A percentile compares a stretch with the other conserved stretches of the same genome.
Conservation (phyloP, 208 protist species). For the Leishmania martiniquensis region DNA sequence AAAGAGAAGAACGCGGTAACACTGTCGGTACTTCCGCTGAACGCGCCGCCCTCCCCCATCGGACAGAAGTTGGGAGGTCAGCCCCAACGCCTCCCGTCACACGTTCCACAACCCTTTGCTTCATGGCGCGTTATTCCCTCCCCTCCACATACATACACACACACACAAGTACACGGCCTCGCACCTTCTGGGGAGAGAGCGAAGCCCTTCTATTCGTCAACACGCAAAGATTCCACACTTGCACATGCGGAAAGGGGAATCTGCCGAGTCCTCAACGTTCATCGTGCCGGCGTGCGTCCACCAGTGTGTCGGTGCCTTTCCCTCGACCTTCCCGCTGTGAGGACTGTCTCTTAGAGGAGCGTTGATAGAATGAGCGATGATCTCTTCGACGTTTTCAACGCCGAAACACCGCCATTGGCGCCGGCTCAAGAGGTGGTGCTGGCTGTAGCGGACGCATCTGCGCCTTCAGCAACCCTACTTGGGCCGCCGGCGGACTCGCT, state of each 20-base stretch:
- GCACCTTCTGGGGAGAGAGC: not conserved
- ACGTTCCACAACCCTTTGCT: too few relatives aligned
- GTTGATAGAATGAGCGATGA: slow-evolving; percentile 46
- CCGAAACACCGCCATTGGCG: not conserved
- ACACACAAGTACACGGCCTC: too few relatives aligned
- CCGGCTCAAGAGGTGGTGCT: not conserved
- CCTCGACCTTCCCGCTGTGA: not conserved
- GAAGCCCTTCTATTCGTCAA: not conserved
- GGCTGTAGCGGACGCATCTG: not conserved
- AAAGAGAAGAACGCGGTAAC: not conserved
- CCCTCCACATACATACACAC: too few relatives aligned
- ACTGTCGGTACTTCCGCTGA: too few relatives aligned
- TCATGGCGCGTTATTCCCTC: too few relatives aligned
- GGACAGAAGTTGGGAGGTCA: not conserved
- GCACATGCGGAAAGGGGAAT: not conserved
- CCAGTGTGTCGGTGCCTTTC: not conserved
- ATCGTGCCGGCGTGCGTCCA: not conserved
- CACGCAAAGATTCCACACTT: not conserved
- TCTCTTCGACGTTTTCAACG: slow-evolving; percentile 57
- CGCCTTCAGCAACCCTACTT: not conserved
- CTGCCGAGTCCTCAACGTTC: not conserved
- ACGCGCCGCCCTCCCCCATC: not conserved
- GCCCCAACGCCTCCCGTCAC: not conserved
- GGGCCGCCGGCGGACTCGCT: not conserved
- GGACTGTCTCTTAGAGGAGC: not conserved